Conservation (phyloP, 23 red algal genomes). For the Chondrus crispus region DNA sequence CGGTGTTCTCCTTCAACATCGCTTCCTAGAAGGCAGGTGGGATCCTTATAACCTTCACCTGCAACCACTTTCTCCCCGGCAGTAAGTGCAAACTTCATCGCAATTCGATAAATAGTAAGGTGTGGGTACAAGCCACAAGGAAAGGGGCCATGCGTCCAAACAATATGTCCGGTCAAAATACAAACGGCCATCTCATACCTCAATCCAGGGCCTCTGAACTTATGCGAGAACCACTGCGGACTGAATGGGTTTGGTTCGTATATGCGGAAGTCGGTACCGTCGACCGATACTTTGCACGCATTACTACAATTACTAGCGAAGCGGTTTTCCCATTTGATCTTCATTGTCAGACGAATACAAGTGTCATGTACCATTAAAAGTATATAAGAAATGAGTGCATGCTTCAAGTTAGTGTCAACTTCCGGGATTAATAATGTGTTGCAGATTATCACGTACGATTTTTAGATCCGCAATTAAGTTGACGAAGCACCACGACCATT, state of each 20-base stretch:
- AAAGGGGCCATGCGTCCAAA: neutral
- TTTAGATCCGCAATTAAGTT: neutral
- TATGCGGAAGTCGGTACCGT: conserved; percentile 3
- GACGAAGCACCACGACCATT: neutral
- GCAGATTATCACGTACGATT: conserved; percentile 1
- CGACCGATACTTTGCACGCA: neutral
- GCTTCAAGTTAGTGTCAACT: too few species aligned
- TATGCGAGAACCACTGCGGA: neutral
- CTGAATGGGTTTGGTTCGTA: neutral
- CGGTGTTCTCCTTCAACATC: too few species aligned
- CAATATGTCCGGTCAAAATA: neutral
- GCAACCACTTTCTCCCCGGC: neutral
- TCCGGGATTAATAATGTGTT: too few species aligned
- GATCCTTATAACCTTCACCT: neutral
- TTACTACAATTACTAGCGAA: too few species aligned
- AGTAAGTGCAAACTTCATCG: neutral
- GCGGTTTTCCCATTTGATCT: too few species aligned
- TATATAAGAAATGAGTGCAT: neutral
- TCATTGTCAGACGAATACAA: too few species aligned
- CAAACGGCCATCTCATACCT: neutral
- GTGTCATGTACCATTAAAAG: neutral
- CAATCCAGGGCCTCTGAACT: neutral
- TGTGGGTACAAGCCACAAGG: neutral
- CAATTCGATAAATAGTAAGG: neutral
- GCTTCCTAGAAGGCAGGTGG: neutral